A percentile compares a stretch with the other conserved stretches of the same genome.
Evolutionary conservation across 129 eudicot genomes (phyloP).

Genomic region (Dittrichia graveolens): DNA sequence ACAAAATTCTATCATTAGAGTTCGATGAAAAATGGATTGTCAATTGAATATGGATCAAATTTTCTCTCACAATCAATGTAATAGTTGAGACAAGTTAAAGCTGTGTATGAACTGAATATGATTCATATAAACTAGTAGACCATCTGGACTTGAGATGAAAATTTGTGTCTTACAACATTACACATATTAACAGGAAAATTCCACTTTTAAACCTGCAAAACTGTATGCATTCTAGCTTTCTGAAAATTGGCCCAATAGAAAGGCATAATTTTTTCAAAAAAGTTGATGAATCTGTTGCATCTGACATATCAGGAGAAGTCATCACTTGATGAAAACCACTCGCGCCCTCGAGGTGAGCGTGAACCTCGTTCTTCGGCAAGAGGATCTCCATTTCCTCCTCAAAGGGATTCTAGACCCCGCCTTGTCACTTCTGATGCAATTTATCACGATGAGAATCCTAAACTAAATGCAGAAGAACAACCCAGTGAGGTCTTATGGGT

Average conservation of each 20-base stretch:
- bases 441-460: constrained; percentile 46
- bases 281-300: constrained; percentile 29
- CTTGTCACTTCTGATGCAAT: constrained; percentile 50
- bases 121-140: neutral
- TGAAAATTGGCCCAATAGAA: constrained; percentile 12
- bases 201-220: no score
- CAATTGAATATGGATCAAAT: neutral
- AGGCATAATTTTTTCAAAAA: neutral
- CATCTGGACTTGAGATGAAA: no score
- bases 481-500: constrained; percentile 95
- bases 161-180: no score
- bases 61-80: neutral
- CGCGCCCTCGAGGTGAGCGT: constrained; percentile 59
- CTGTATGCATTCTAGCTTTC: no score
- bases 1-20: neutral
- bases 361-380: constrained; percentile 50
- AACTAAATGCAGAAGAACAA: constrained; percentile 53
- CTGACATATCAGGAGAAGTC: constrained; percentile 68
- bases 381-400: constrained; percentile 52
- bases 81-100: constrained; percentile 12
- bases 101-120: neutral
- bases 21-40: neutral
- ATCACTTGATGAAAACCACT: constrained; percentile 53
- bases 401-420: constrained; percentile 59
- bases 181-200: no score